Evolutionary conservation across 2,329 filamentous ascomycete genomes (phyloP).

Genomic region (Ascosphaera acerosa): DNA sequence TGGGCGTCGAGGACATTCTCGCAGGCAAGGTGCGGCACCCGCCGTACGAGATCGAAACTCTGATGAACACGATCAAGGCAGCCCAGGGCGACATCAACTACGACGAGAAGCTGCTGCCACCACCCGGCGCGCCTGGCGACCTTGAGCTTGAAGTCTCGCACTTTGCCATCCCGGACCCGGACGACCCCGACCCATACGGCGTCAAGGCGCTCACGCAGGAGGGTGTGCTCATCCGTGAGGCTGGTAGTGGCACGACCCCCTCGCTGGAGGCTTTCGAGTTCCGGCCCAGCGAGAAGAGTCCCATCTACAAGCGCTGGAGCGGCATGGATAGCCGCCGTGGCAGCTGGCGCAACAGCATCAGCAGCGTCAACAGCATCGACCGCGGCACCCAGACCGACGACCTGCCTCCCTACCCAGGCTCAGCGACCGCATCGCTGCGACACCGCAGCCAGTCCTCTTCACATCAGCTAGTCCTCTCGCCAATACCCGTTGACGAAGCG

Average conservation of each 20-base stretch:
- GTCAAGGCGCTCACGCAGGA: slow-evolving; percentile 76
- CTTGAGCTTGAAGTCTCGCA: slow-evolving; percentile 28
- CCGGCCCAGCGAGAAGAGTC: slow-evolving; percentile 49
- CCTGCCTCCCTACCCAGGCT: slow-evolving; percentile 2
- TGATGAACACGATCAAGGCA: slow-evolving; percentile 66
- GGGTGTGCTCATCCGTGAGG: slow-evolving; percentile 71
- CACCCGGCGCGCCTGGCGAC: slow-evolving; percentile 49
- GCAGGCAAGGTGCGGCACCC: slow-evolving; percentile 31
- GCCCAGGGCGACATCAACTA: slow-evolving; percentile 63
- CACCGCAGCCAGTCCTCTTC: background rate
- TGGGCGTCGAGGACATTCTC: slow-evolving; percentile 37
- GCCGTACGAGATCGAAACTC: slow-evolving; percentile 29
- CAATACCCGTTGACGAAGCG: background rate
- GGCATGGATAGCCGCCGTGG: slow-evolving; percentile 33
- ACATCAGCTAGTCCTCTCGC: background rate
- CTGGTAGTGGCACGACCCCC: slow-evolving; percentile 50
- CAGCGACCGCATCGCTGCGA: slow-evolving; percentile 3
- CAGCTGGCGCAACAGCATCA: slow-evolving; percentile 47
- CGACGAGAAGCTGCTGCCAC: slow-evolving; percentile 40
- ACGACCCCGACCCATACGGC: slow-evolving; percentile 81
- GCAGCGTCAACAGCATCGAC: slow-evolving; percentile 32
- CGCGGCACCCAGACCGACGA: slow-evolving; percentile 46
- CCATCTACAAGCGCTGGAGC: slow-evolving; percentile 38
- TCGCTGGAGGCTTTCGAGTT: slow-evolving; percentile 64
- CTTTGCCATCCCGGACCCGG: slow-evolving; percentile 54